Evolutionary conservation across 192 early-diverging fungal genomes (phyloP).

Genomic region (Coemansia sp.): DNA sequence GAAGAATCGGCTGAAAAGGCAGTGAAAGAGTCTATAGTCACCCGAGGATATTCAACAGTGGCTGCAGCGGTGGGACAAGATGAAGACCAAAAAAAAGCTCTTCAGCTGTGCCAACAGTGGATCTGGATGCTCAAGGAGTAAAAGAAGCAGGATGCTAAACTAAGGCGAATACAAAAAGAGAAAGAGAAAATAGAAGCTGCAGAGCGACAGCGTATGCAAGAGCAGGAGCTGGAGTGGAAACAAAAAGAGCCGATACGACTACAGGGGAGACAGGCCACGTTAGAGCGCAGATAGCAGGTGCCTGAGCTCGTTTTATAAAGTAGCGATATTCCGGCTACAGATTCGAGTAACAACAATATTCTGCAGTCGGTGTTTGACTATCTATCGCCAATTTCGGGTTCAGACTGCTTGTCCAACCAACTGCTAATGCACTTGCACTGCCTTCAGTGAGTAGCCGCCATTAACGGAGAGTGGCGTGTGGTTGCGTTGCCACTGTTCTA

Average conservation of each 20-base stretch:
- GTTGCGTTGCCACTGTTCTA: background rate
- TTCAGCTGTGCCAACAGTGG: background rate
- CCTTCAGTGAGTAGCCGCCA: background rate
- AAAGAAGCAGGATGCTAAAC: background rate
- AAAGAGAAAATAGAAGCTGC: background rate
- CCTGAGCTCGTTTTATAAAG: too few species aligned
- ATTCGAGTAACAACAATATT: background rate
- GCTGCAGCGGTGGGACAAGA: background rate
- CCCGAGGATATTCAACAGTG: background rate
- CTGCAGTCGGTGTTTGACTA: background rate
- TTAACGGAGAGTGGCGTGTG: conserved; percentile 15
- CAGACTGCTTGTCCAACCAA: background rate
- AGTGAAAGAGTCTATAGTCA: too few species aligned
- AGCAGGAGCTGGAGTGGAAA: background rate
- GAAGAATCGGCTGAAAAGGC: too few species aligned
- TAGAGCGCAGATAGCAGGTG: background rate
- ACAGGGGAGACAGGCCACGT: background rate
- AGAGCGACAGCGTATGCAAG: too few species aligned
- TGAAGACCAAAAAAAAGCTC: background rate
- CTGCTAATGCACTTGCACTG: background rate
- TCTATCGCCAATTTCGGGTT: background rate
- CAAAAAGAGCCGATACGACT: background rate
- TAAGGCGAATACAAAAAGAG: background rate
- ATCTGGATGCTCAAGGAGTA: background rate
- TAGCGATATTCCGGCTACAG: background rate